phyloP scores from a whole-genome alignment of 129 eudicot genomes.

The Kitagawia praeruptora region DNA sequence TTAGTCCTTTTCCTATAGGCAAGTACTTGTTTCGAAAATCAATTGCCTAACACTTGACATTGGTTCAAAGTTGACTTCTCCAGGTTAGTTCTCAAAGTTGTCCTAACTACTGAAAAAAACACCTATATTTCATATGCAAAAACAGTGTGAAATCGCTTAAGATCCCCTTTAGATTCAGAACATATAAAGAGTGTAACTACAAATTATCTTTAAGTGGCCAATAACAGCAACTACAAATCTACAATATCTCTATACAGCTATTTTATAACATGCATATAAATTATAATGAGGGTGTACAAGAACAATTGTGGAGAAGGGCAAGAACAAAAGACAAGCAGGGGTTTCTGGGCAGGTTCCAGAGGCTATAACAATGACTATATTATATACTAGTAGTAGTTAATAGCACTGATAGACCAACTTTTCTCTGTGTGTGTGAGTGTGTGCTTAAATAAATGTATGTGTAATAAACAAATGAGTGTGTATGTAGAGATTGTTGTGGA shows the following conservation, averaged over 20 bases:
- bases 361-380: not conserved
- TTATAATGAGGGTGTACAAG: not conserved
- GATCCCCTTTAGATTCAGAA: conserved; percentile 6
- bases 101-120: not conserved
- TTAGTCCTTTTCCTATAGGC: not conserved
- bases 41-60: not conserved
- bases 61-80: not conserved
- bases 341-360: conserved; percentile 8
- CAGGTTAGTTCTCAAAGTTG: not conserved
- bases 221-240: not conserved
- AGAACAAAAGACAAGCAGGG: not conserved
- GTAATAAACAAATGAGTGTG: not conserved
- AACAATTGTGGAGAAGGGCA: not conserved
- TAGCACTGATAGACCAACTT: not conserved
- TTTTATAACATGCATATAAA: not conserved
- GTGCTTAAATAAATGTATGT: too few relatives aligned
- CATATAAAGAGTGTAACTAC: not conserved
- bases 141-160: not conserved
- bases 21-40: too few relatives aligned
- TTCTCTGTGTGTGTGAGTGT: not conserved
- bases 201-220: not conserved
- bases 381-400: not conserved
- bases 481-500: not conserved
- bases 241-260: not conserved
- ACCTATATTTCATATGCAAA: not conserved